Evolutionary conservation across 768 basidiomycete species (phyloP).

Genomic region (Tricholoma hemisulphureum): DNA sequence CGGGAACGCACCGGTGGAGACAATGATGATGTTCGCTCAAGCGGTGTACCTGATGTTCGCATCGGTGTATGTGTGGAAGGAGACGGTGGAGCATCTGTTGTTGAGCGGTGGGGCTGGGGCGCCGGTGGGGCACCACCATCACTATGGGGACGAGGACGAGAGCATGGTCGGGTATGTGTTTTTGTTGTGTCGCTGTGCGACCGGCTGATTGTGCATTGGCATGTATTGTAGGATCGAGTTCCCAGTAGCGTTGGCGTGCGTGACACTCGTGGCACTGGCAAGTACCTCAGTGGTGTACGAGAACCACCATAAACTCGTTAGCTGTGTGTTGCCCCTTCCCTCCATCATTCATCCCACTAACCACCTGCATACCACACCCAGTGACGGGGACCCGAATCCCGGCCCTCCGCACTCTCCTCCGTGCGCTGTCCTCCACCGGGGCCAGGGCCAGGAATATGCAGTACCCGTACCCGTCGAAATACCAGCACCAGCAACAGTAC

Average conservation of each 20-base stretch:
- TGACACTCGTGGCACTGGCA: constrained; percentile 57
- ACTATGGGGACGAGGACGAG: constrained; percentile 57
- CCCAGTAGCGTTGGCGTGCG: constrained; percentile 54
- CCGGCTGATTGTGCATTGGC: constrained; percentile 35
- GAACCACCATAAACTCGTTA: constrained; percentile 65
- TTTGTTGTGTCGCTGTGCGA: neutral
- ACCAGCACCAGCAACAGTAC: no score
- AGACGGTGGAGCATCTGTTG: constrained; percentile 90
- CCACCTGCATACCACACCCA: constrained; percentile 26
- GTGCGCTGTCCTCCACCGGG: constrained; percentile 41
- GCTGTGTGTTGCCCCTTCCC: constrained; percentile 44
- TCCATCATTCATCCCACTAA: neutral
- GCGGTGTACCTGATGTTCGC: constrained; percentile 93
- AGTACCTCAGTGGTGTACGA: constrained; percentile 56
- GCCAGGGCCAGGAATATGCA: no score
- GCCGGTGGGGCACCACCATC: constrained; percentile 67
- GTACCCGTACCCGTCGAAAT: no score
- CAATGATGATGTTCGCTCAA: constrained; percentile 81
- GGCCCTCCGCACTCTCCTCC: constrained; percentile 47
- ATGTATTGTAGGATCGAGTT: constrained; percentile 57
- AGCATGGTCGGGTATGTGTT: constrained; percentile 37
- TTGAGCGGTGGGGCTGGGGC: constrained; percentile 54
- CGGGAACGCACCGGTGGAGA: constrained; percentile 60
- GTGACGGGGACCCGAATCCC: constrained; percentile 65
- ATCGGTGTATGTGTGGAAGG: constrained; percentile 94